Evolutionary conservation across 75 land plant species (phyloP).

Genomic region (Cryptomeria japonica): DNA sequence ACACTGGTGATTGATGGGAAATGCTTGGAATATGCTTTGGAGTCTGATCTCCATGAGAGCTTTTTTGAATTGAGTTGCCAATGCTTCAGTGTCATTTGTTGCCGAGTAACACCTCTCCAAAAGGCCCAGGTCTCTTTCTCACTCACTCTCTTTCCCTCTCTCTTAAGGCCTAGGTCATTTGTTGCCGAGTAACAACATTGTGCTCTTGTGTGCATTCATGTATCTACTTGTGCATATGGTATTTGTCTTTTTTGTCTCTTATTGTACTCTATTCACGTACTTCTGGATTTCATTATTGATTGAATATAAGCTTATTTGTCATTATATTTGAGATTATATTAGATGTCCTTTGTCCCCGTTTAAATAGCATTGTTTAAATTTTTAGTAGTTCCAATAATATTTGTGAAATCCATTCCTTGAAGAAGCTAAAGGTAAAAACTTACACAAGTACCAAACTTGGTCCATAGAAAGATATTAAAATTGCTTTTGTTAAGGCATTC

Average conservation of each 20-base stretch:
- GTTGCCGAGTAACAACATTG: not conserved
- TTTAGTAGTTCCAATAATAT: not conserved
- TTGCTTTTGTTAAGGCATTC: not conserved
- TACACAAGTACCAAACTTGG: not conserved
- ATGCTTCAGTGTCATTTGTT: conserved; percentile 54
- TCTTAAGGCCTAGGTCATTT: not conserved
- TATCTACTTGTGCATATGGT: not conserved
- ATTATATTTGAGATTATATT: not conserved
- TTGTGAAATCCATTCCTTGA: not conserved
- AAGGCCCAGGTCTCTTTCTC: conserved; percentile 40
- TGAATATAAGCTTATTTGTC: not conserved
- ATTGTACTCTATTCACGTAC: not conserved
- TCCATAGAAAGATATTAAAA: not conserved
- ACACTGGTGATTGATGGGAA: conserved; percentile 52
- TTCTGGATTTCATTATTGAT: not conserved
- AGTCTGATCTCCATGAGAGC: conserved; percentile 35
- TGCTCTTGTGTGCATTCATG: not conserved
- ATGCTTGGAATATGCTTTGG: conserved; percentile 56
- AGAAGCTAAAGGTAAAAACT: not conserved
- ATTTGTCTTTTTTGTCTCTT: not conserved
- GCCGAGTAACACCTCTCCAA: conserved; percentile 52
- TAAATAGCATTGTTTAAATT: not conserved
- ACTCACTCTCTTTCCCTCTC: not conserved
- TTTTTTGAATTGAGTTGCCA: conserved; percentile 30
- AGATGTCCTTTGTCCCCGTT: not conserved